Base-by-base conservation (phyloP, 805 yeast genomes). In the Yamadazyma laniorum region DNA sequence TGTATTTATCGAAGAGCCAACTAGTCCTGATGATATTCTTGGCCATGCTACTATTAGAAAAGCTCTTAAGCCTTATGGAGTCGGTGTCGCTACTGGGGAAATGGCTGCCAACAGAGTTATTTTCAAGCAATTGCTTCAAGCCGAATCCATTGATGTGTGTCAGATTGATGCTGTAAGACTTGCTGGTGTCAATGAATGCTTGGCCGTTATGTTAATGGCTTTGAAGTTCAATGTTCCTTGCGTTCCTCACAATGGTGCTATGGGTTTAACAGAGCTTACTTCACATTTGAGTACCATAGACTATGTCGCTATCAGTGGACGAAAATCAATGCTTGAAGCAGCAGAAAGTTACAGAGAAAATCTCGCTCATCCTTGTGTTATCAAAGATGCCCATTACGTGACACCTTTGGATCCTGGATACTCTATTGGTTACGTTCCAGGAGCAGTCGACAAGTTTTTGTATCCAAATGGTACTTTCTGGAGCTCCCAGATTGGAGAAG, bases 31-130 rank as follows among this genome's bases (percentile, higher is more conserved):
- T 32, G 48, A 46, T 28, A 41, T 46, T 23, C 29, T 43, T 13
- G 50, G 50, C 7, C 50, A 46, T 29, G 50, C 48, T n/a, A 36
- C 50, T 8, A 46, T 46, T 16, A 40, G 50, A 34, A 43, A 46
- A 19, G 48, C 50, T 2, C 32, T 43, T 8, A 46, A 46, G 25
- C 47, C 45, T 15, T 46, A 39, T 27, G 40, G 41, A 9, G 44
- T 46, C 2, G 48, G 50, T 2, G 50, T 44, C 11, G 48, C 50
- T 13, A 44, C 50, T 6, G 48, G 50, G 18, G 48, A 44, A 39
- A 41, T 47, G 46, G 50, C 48, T 26, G 44, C 48, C 22, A 47
- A 47, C 18, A 25, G 48, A 32, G 48, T 44, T 11, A 44, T 47
- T 25, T 47, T 47, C 36, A 44, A 47, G 27, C 50, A 47, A 31